These are phyloP conservation scores for Atkinsonella hypoxylon DNA, from an alignment of 2,329 filamentous ascomycete genomes.

Conservation along the genomic window DNA sequence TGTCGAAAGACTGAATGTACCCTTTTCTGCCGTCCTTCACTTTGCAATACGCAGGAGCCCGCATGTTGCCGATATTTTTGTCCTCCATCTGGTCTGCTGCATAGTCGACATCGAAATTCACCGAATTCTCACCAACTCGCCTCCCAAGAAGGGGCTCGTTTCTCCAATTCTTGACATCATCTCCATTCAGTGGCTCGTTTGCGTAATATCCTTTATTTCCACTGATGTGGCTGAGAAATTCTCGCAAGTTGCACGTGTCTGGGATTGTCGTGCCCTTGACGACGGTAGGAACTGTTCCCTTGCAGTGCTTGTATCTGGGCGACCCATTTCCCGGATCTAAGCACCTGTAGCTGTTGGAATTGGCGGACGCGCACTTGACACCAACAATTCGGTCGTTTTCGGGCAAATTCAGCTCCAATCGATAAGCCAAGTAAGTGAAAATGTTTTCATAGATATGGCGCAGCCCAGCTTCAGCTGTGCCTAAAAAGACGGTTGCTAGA, in stretches of 20 bases:
- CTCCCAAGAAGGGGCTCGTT: neutral
- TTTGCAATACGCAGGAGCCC: neutral
- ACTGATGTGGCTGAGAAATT: constrained; percentile 1
- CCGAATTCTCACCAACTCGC: neutral
- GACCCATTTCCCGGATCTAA: neutral
- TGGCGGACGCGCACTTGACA: neutral
- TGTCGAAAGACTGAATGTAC: neutral
- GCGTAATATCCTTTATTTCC: neutral
- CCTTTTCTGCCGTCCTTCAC: neutral
- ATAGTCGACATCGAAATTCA: neutral
- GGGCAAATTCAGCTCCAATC: neutral
- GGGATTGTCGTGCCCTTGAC: neutral
- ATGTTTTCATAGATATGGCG: neutral
- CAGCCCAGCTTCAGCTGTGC: neutral
- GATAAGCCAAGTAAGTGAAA: neutral
- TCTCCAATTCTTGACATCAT: neutral
- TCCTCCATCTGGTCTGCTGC: neutral
- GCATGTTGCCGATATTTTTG: neutral
- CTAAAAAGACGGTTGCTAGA: neutral
- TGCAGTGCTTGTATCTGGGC: neutral
- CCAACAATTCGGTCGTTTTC: neutral
- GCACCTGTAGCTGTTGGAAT: neutral
- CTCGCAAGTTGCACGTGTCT: neutral
- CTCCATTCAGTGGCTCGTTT: neutral
- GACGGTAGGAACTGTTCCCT: neutral